Percentiles rank a stretch among this genome's conserved stretches.
Evolutionary conservation across 75 land plant genomes (phyloP).

Genomic region (Cunninghamia lanceolata): DNA sequence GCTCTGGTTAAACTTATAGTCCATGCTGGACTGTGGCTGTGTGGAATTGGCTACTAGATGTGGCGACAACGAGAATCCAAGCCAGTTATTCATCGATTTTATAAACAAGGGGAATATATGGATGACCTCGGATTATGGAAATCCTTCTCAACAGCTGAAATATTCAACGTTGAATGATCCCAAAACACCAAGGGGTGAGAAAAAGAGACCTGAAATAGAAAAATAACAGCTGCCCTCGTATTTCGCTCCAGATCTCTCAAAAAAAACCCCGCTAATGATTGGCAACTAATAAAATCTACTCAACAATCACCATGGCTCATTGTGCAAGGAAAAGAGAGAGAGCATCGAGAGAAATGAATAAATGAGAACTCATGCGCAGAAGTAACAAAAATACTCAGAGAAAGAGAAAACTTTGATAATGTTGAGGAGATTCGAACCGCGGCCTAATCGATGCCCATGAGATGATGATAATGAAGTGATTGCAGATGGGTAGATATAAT

Average conservation of each 20-base stretch:
- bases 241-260: constrained; percentile 39
- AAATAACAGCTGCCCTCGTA: not conserved
- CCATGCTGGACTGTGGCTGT: constrained; percentile 15
- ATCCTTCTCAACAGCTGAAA: not conserved
- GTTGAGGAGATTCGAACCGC: constrained; percentile 15
- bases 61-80: constrained; percentile 74
- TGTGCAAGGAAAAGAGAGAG: not conserved
- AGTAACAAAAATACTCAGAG: not conserved
- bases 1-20: constrained; percentile 1
- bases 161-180: not conserved
- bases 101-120: not conserved
- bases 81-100: constrained; percentile 38
- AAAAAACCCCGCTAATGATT: constrained; percentile 14
- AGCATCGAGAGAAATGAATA: not conserved
- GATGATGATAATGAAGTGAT: constrained; percentile 3
- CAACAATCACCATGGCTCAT: not conserved
- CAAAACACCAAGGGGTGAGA: not conserved
- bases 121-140: not conserved
- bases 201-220: not conserved
- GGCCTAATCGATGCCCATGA: constrained; percentile 4
- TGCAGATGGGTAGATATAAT: not conserved
- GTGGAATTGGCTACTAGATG: constrained; percentile 32
- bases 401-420: not conserved
- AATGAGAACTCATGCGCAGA: constrained; percentile 2
- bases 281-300: not conserved